These are phyloP conservation scores for Diplodia corticola DNA, from an alignment of 2,329 filamentous ascomycete genomes.

Conservation along the genomic window DNA sequence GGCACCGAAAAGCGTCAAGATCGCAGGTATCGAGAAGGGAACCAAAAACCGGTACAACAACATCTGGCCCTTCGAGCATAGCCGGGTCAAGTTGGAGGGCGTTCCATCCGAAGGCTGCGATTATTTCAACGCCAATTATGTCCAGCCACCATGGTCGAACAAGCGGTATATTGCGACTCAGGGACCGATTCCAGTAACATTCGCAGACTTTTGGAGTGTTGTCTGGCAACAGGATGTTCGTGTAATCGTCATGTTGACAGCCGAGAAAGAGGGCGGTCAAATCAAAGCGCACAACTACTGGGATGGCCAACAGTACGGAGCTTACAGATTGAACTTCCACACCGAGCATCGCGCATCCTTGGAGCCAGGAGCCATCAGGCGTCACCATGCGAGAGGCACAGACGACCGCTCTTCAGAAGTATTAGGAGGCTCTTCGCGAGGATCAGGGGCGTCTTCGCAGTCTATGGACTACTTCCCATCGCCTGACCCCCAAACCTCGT, in stretches of 20 bases:
- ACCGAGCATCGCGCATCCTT: conserved; percentile 82
- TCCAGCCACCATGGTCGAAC: conserved; percentile 77
- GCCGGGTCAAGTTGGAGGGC: conserved; percentile 75
- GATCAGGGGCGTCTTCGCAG: conserved; percentile 27
- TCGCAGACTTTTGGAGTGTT: conserved; percentile 96
- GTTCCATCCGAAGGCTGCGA: conserved; percentile 72
- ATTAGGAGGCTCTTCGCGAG: conserved; percentile 26
- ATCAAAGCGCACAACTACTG: conserved; percentile 96
- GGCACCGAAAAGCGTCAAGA: conserved; percentile 58
- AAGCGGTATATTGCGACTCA: conserved; percentile 96
- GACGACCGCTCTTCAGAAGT: conserved; percentile 34
- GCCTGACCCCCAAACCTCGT: conserved; percentile 24
- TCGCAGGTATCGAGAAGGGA: conserved; percentile 93
- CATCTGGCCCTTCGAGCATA: conserved; percentile 94
- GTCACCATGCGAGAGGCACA: conserved; percentile 32
- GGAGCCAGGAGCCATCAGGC: conserved; percentile 59
- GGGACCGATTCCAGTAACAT: conserved; percentile 88
- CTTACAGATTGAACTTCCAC: conserved; percentile 71
- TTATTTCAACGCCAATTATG: conserved; percentile 91
- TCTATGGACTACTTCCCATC: not conserved
- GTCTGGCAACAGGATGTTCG: conserved; percentile 96
- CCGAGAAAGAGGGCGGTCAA: conserved; percentile 89
- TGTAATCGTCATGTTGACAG: conserved; percentile 94
- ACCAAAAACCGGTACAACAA: conserved; percentile 97
- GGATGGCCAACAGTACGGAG: conserved; percentile 75